Conservation (phyloP, 2,329 filamentous ascomycete genomes). For the Alternaria burnsii region DNA sequence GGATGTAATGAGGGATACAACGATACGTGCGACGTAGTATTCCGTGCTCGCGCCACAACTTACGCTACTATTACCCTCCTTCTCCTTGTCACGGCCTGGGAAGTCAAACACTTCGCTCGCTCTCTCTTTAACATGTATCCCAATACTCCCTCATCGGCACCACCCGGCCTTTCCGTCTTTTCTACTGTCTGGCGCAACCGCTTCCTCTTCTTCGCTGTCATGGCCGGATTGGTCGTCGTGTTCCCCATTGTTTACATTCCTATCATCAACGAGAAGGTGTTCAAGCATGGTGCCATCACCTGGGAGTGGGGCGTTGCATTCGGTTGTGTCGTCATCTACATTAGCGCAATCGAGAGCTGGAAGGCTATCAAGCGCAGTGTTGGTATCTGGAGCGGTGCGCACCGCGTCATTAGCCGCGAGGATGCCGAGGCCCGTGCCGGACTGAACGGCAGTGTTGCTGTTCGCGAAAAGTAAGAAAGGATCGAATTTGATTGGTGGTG, state of each 20-base stretch:
- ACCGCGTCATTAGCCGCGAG: constrained; percentile 40
- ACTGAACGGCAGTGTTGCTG: constrained; percentile 11
- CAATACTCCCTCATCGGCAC: constrained; percentile 27
- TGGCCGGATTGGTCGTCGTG: constrained; percentile 52
- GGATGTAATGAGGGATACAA: constrained; percentile 58
- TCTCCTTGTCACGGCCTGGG: constrained; percentile 58
- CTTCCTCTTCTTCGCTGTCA: constrained; percentile 57
- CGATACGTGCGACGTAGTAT: constrained; percentile 53
- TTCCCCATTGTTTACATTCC: constrained; percentile 59
- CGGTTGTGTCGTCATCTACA: constrained; percentile 52
- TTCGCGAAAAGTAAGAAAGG: constrained; percentile 23
- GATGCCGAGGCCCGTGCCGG: constrained; percentile 50
- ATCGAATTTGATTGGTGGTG: not conserved
- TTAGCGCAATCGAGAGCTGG: constrained; percentile 55
- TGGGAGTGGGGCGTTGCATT: constrained; percentile 60
- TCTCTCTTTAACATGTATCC: constrained; percentile 58
- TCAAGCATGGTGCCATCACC: constrained; percentile 54
- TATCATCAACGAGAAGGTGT: constrained; percentile 56
- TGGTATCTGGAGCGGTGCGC: constrained; percentile 46
- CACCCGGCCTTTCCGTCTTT: constrained; percentile 47
- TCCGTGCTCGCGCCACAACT: constrained; percentile 56
- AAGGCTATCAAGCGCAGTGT: constrained; percentile 55
- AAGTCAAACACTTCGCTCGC: constrained; percentile 57
- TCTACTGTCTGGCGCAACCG: constrained; percentile 53
- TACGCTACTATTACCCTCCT: constrained; percentile 57